These are phyloP conservation scores for Phialemoniopsis sp. DNA, from an alignment of 2,329 filamentous ascomycete species.

Conservation along the genomic window DNA sequence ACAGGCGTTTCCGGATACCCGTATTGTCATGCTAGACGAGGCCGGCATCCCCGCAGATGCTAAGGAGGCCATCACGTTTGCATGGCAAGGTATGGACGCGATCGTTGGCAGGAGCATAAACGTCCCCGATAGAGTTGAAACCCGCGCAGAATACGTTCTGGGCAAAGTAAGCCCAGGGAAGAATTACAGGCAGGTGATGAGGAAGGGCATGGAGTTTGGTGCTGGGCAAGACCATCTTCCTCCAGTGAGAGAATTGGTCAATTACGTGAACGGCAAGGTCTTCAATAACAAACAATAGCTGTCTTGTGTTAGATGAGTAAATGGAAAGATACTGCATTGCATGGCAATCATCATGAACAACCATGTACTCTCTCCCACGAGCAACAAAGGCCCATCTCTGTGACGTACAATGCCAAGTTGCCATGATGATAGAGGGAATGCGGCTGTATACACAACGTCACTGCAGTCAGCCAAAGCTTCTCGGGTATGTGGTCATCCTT, in stretches of 20 bases:
- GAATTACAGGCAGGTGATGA: conserved; percentile 51
- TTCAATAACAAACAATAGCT: conserved; percentile 37
- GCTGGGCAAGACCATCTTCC: conserved; percentile 32
- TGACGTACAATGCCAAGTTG: too few relatives aligned
- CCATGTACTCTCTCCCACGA: too few relatives aligned
- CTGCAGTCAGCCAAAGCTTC: too few relatives aligned
- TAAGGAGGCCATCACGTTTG: conserved; percentile 57
- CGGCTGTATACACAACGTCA: too few relatives aligned
- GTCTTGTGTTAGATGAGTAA: neutral
- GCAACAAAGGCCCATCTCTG: too few relatives aligned
- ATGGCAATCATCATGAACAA: too few relatives aligned
- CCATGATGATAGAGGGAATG: too few relatives aligned
- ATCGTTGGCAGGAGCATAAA: conserved; percentile 50
- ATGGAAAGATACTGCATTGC: too few relatives aligned
- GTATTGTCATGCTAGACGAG: conserved; percentile 51
- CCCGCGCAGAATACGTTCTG: conserved; percentile 42
- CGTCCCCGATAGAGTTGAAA: conserved; percentile 49
- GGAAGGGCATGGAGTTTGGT: conserved; percentile 47
- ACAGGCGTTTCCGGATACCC: conserved; percentile 38
- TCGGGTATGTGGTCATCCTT: too few relatives aligned
- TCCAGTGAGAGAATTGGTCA: conserved; percentile 45
- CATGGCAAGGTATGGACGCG: conserved; percentile 58
- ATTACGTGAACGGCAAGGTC: conserved; percentile 40
- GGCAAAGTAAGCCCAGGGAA: conserved; percentile 50
- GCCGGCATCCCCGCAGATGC: conserved; percentile 52